These are phyloP conservation scores for Paraglomus brasilianum DNA, from an alignment of 192 early-diverging fungal species.

Conservation along the genomic window DNA sequence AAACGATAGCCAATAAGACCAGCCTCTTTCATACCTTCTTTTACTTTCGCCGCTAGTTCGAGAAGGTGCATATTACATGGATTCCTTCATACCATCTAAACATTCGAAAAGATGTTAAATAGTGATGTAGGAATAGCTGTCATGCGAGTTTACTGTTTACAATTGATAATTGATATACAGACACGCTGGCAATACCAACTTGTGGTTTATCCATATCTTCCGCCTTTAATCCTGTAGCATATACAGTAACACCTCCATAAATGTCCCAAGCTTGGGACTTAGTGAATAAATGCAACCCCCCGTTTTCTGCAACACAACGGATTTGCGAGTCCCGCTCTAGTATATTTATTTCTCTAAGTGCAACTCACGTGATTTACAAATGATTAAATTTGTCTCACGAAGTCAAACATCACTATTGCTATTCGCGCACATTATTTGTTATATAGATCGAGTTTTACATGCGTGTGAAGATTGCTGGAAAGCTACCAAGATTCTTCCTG, in stretches of 20 bases:
- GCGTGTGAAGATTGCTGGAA: constrained; percentile 12
- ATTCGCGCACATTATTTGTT: too few relatives aligned
- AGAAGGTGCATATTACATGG: constrained; percentile 99
- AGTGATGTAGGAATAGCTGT: neutral
- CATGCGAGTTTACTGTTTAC: neutral
- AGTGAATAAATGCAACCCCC: too few relatives aligned
- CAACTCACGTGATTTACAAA: too few relatives aligned
- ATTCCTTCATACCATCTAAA: constrained; percentile 96
- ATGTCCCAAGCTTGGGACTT: too few relatives aligned
- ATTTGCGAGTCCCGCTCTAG: too few relatives aligned
- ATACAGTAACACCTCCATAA: too few relatives aligned
- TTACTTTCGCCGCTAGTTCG: constrained; percentile 84
- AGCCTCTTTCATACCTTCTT: constrained; percentile 86
- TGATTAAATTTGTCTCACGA: too few relatives aligned
- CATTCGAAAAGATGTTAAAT: neutral
- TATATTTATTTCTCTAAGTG: too few relatives aligned
- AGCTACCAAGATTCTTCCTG: constrained; percentile 4
- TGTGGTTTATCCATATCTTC: constrained; percentile 84
- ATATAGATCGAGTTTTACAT: too few relatives aligned
- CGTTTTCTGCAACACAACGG: too few relatives aligned
- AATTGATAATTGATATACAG: constrained; percentile 33
- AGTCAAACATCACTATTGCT: too few relatives aligned
- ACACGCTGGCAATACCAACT: constrained; percentile 96
- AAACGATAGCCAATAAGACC: constrained; percentile 94
- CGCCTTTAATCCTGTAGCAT: constrained; percentile 88